Evolutionary conservation across 768 basidiomycete species (phyloP).

Genomic region (Boletus tylopilopsis): DNA sequence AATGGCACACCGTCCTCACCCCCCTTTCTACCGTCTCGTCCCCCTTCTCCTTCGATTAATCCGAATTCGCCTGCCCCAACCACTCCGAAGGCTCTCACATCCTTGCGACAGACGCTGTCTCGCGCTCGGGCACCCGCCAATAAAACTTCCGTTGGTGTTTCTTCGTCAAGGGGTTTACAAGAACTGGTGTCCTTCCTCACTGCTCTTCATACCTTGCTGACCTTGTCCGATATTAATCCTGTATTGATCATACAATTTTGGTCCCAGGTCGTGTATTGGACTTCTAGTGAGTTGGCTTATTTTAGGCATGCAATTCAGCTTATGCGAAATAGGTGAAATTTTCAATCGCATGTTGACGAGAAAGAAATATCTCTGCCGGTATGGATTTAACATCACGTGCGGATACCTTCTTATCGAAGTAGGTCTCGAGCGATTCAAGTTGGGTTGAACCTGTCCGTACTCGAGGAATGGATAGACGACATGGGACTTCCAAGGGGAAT

Average conservation of each 20-base stretch:
- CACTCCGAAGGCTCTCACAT: slow-evolving; percentile 56
- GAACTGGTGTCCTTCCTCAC: slow-evolving; percentile 80
- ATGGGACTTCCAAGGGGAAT: slow-evolving; percentile 79
- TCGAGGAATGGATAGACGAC: slow-evolving; percentile 90
- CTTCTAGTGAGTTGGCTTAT: slow-evolving; percentile 67
- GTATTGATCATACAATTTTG: slow-evolving; percentile 84
- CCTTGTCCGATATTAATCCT: slow-evolving; percentile 87
- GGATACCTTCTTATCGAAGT: slow-evolving; percentile 8
- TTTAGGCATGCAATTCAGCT: slow-evolving; percentile 1
- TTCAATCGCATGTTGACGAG: slow-evolving; percentile 86
- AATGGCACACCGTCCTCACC: slow-evolving; percentile 44
- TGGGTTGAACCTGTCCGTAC: slow-evolving; percentile 72
- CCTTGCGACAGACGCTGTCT: slow-evolving; percentile 62
- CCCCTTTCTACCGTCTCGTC: slow-evolving; percentile 43
- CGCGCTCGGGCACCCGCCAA: slow-evolving; percentile 52
- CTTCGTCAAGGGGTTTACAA: slow-evolving; percentile 40
- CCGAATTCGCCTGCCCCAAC: slow-evolving; percentile 41
- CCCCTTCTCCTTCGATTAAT: slow-evolving; percentile 51
- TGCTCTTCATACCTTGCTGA: slow-evolving; percentile 78
- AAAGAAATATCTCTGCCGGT: slow-evolving; percentile 94
- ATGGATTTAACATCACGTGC: slow-evolving; percentile 15
- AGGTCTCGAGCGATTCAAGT: slow-evolving; percentile 87
- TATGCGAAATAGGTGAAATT: slow-evolving; percentile 56
- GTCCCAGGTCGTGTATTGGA: slow-evolving; percentile 99
- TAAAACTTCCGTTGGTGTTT: slow-evolving; percentile 45